Conservation (phyloP, 2,329 filamentous ascomycete genomes). For the Lecanosticta acicola region DNA sequence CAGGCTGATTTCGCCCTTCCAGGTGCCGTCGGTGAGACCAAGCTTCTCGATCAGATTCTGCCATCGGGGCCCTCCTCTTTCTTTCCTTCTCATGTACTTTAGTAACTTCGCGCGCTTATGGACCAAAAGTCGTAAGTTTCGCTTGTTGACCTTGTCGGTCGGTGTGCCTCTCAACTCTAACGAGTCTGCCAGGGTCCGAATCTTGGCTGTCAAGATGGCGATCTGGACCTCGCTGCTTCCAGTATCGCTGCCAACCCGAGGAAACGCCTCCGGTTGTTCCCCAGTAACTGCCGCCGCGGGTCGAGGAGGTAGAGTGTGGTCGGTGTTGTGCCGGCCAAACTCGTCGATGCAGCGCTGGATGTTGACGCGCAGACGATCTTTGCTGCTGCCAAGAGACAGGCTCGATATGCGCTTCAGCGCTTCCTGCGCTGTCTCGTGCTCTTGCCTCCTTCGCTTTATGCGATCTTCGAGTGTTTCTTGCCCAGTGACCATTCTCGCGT, state of each 20-base stretch:
- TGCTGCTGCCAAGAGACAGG: conserved; percentile 69
- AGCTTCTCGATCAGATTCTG: conserved; percentile 76
- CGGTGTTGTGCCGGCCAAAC: conserved; percentile 89
- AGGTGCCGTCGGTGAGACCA: conserved; percentile 80
- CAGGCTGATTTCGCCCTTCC: conserved; percentile 81
- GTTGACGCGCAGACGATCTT: conserved; percentile 75
- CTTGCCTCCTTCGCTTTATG: conserved; percentile 27
- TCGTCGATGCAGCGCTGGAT: conserved; percentile 76
- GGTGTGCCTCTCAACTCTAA: conserved; percentile 66
- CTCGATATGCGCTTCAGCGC: conserved; percentile 75
- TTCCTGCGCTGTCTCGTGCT: conserved; percentile 58
- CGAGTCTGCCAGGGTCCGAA: conserved; percentile 69
- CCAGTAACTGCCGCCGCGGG: conserved; percentile 23
- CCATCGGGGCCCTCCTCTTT: conserved; percentile 87
- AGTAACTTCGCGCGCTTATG: conserved; percentile 86
- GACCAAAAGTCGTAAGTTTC: conserved; percentile 77
- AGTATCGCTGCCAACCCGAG: conserved; percentile 82
- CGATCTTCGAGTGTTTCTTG: conserved; percentile 43
- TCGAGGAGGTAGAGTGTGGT: conserved; percentile 61
- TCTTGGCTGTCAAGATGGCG: conserved; percentile 90
- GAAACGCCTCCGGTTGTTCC: conserved; percentile 39
- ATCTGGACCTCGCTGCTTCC: conserved; percentile 97
- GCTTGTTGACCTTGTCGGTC: conserved; percentile 83
- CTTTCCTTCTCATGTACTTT: conserved; percentile 79
- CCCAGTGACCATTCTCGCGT: background rate